Evolutionary conservation across 2,329 filamentous ascomycete species (phyloP).

Genomic region (Ascosphaera aggregata): DNA sequence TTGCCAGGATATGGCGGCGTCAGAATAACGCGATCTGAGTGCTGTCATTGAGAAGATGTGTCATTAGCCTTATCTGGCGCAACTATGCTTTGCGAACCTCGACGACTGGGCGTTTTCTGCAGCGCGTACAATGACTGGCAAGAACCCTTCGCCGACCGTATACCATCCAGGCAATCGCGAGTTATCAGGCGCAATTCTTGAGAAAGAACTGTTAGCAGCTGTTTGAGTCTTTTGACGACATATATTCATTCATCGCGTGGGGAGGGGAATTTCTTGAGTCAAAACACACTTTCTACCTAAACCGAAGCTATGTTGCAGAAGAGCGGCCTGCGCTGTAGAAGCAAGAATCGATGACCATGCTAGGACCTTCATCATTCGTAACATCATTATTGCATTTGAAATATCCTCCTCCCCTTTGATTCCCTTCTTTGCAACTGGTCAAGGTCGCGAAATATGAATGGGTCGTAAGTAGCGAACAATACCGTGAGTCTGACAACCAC

Average conservation of each 20-base stretch:
- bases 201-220: too few species aligned
- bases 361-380: slow-evolving; percentile 10
- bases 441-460: too few species aligned
- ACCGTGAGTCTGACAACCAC: too few species aligned
- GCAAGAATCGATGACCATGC: slow-evolving; percentile 21
- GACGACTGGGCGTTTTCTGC: neutral
- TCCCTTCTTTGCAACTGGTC: too few species aligned
- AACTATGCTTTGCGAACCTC: neutral
- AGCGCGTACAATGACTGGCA: slow-evolving; percentile 26
- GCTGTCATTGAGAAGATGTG: slow-evolving; percentile 11
- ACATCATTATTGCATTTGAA: neutral
- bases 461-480: too few species aligned
- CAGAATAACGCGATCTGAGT: slow-evolving; percentile 80
- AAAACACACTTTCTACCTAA: slow-evolving; percentile 34
- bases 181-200: slow-evolving; percentile 32
- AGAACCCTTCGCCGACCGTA: slow-evolving; percentile 29
- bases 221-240: too few species aligned
- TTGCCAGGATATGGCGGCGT: slow-evolving; percentile 76
- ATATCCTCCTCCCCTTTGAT: too few species aligned
- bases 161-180: slow-evolving; percentile 32
- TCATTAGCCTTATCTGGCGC: slow-evolving; percentile 5
- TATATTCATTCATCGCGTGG: neutral
- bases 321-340: slow-evolving; percentile 35
- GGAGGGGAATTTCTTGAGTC: slow-evolving; percentile 31
- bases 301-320: slow-evolving; percentile 55